Base-by-base conservation (phyloP, 345 rosid species). In the Sisymbrium irio region DNA sequence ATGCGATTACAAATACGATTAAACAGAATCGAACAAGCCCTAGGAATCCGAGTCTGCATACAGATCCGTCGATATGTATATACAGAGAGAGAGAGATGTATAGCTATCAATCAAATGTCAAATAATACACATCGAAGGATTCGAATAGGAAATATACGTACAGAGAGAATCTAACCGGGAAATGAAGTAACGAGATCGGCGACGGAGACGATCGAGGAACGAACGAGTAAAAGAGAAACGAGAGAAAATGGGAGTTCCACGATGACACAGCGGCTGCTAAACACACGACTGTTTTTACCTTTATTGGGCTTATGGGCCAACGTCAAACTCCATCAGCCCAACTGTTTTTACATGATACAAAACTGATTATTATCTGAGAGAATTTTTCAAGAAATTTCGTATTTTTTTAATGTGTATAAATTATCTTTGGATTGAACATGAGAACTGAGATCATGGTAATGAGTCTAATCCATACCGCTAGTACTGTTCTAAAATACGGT, bases 211-310 rank as follows among this genome's bases (percentile, higher is more conserved):
- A 65, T 58, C 68, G 76, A 64, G 50, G 47, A 54, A 50, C 59
- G 67, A 57, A 71, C 22, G 57, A 71, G 68, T 37, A 45, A 51
- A 32, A 56, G 37, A 61, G 64, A 57, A 20, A 70, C 49, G 72
- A 77, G 72, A 77, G 77, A 65, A 77, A 77, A 64, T 71, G 72
- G 25, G 73, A 65, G 80, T 47, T 77, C 80, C 80, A 77, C 80
- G 80, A 77, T 49, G 67, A 57, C 71, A 64, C 76, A 62, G 76
- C 62, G 67, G 80, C 80, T 77, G 65, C 75, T 41, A 28, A 39
- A 71, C 80, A 71, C 68, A 65, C 72, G 73, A 73, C 70, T 4
- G 14, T 14, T 60, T 55, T 9, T 27, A 27, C 15, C 11, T 11
- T 45, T 1, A 12, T 49, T 69, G 79, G 79, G 71, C 79, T 66